These are phyloP conservation scores for Medicago ruthenica DNA, from an alignment of 306 rosid genomes.

Conservation along the genomic window DNA sequence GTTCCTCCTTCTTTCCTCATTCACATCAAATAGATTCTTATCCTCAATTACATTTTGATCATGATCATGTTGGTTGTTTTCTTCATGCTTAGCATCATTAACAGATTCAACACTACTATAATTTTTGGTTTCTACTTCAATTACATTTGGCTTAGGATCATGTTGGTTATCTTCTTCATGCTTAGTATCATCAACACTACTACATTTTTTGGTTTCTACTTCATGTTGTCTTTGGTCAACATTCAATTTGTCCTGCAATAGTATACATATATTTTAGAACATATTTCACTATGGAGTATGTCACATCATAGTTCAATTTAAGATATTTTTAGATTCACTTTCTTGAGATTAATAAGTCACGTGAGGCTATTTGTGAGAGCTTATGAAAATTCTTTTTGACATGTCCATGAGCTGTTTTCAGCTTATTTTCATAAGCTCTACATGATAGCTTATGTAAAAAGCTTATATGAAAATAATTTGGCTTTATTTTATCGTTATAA, in stretches of 20 bases:
- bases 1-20: slow-evolving; percentile 45
- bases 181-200: slow-evolving; percentile 20
- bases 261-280: neutral
- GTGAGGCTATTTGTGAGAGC: neutral
- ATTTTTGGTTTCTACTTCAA: slow-evolving; percentile 28
- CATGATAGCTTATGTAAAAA: neutral
- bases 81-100: slow-evolving; percentile 30
- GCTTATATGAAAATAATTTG: no score
- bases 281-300: slow-evolving; percentile 9
- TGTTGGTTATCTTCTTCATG: slow-evolving; percentile 31
- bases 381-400: neutral
- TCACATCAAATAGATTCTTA: slow-evolving; percentile 39
- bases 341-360: neutral
- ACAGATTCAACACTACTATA: neutral
- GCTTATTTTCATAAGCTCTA: neutral
- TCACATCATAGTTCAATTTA: neutral
- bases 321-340: neutral
- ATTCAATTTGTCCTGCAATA: slow-evolving; percentile 49
- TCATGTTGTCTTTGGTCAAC: slow-evolving; percentile 39
- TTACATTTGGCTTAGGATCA: slow-evolving; percentile 2
- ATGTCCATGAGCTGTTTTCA: neutral
- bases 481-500: neutral
- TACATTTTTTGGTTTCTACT: slow-evolving; percentile 23
- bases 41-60: slow-evolving; percentile 16
- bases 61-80: slow-evolving; percentile 25